Conservation (phyloP, 306 rosid genomes). For the Alnus rubra region DNA sequence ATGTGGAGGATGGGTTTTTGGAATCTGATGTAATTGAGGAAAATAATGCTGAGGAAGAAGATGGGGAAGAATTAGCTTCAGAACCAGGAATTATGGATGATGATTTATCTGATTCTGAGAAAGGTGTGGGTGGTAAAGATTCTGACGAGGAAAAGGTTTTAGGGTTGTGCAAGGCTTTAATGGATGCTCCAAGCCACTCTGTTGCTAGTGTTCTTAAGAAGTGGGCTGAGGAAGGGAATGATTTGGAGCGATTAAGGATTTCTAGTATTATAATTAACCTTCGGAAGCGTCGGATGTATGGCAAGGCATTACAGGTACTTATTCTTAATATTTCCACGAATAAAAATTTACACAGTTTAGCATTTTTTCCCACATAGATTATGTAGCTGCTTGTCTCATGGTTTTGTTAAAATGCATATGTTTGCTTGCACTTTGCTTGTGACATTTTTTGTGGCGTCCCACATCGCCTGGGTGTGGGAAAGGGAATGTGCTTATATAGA, state of each 20-base stretch:
- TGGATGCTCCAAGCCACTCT: not conserved
- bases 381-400: not conserved
- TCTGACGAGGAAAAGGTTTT: conserved; percentile 11
- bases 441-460: not conserved
- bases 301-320: conserved; percentile 28
- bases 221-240: conserved; percentile 12
- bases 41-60: conserved; percentile 3
- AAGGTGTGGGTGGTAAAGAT: not conserved
- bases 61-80: conserved; percentile 3
- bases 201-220: not conserved
- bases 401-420: not conserved
- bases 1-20: not conserved
- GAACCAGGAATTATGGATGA: conserved; percentile 18
- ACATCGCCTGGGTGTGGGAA: too few species aligned
- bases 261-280: conserved; percentile 6
- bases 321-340: not conserved
- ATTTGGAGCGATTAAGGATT: conserved; percentile 10
- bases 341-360: not conserved
- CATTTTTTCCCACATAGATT: not conserved
- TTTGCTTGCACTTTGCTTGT: not conserved
- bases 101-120: conserved; percentile 24
- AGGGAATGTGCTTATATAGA: too few species aligned
- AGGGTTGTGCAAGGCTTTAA: conserved; percentile 15
- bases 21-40: conserved; percentile 5
- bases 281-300: conserved; percentile 18